These are phyloP conservation scores for Apiospora rasikravindrae DNA, from an alignment of 2,329 filamentous ascomycete species.

Conservation along the genomic window DNA sequence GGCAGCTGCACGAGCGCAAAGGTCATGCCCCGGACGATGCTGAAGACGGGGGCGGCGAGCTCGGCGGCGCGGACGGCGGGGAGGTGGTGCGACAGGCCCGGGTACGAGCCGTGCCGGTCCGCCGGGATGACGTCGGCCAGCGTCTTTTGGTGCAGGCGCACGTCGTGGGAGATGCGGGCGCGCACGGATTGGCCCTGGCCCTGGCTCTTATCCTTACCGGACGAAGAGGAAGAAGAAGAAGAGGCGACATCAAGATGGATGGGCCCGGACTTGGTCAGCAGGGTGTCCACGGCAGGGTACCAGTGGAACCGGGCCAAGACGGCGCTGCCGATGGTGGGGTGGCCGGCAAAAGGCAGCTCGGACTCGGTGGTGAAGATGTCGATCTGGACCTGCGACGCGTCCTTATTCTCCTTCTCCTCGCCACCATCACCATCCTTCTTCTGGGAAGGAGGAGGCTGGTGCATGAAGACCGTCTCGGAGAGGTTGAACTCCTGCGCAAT, in stretches of 20 bases:
- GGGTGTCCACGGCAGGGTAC: conserved; percentile 44
- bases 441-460: conserved; percentile 43
- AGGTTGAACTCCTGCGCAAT: conserved; percentile 69
- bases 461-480: conserved; percentile 68
- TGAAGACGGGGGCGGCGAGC: conserved; percentile 54
- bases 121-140: conserved; percentile 40
- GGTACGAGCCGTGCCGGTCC: conserved; percentile 22
- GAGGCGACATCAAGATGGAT: conserved; percentile 40
- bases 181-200: conserved; percentile 46
- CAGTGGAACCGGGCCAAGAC: conserved; percentile 49
- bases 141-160: conserved; percentile 61
- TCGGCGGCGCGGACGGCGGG: conserved; percentile 33
- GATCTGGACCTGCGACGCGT: conserved; percentile 43
- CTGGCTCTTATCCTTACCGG: no score
- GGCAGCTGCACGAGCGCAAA: conserved; percentile 71
- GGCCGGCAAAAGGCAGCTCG: conserved; percentile 67
- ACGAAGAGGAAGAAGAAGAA: background rate
- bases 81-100: conserved; percentile 30
- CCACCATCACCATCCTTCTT: conserved; percentile 29
- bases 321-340: conserved; percentile 65
- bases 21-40: conserved; percentile 75
- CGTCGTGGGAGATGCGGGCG: conserved; percentile 70
- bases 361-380: conserved; percentile 64
- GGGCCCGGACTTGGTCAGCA: conserved; percentile 62
- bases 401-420: background rate